Evolutionary conservation across 2,329 filamentous ascomycete genomes (phyloP).

Genomic region (Cordyceps farinosa): DNA sequence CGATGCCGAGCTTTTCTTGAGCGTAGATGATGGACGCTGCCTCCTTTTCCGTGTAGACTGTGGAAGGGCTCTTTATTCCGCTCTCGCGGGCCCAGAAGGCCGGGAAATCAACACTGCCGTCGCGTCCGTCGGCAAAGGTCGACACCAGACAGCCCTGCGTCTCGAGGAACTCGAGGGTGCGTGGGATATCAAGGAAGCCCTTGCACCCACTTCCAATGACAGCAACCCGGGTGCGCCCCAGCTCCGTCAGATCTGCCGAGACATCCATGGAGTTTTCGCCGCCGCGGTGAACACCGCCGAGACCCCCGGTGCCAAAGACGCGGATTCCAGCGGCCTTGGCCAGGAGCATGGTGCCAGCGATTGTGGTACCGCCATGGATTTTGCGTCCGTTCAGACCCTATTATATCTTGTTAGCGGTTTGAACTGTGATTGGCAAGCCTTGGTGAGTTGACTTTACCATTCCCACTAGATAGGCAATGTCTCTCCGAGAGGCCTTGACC

Average conservation of each 20-base stretch:
- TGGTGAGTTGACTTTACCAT: constrained; percentile 49
- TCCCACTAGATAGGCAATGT: constrained; percentile 78
- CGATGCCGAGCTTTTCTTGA: constrained; percentile 67
- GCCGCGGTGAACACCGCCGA: constrained; percentile 90
- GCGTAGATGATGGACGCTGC: constrained; percentile 87
- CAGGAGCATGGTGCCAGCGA: constrained; percentile 88
- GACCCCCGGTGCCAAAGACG: constrained; percentile 89
- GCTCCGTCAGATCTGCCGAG: constrained; percentile 90
- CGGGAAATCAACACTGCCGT: constrained; percentile 75
- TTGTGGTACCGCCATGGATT: constrained; percentile 86
- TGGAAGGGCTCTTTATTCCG: constrained; percentile 71
- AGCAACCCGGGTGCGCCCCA: constrained; percentile 82
- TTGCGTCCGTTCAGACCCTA: constrained; percentile 63
- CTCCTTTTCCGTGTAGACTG: constrained; percentile 71
- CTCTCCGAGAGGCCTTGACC: constrained; percentile 80
- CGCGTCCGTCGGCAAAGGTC: constrained; percentile 82
- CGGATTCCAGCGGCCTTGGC: constrained; percentile 83
- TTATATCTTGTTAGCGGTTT: background rate
- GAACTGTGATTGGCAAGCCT: background rate
- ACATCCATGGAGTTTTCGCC: constrained; percentile 86
- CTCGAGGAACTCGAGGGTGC: constrained; percentile 76
- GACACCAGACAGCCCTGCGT: constrained; percentile 75
- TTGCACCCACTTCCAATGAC: constrained; percentile 92
- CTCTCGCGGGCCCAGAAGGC: constrained; percentile 92
- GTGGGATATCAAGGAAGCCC: constrained; percentile 87